phyloP scores from a whole-genome alignment of 2,329 filamentous ascomycete genomes.

The Claviceps maximensis region DNA sequence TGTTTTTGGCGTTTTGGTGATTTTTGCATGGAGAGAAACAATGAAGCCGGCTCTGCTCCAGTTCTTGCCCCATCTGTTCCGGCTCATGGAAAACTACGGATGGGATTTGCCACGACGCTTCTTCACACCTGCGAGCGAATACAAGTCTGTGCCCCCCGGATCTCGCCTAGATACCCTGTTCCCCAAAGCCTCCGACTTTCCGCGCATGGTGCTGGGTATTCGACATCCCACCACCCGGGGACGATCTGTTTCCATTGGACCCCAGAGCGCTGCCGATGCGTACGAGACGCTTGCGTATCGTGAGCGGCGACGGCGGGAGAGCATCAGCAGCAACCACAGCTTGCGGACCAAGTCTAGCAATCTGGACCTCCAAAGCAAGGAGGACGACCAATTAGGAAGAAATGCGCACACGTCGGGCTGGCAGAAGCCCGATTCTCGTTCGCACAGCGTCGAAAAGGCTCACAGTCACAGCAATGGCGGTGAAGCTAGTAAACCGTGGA shows the following conservation, averaged over 20 bases:
- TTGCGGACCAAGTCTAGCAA: conserved; percentile 31
- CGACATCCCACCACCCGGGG: conserved; percentile 57
- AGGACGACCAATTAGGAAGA: conserved; percentile 25
- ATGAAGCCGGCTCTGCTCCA: conserved; percentile 77
- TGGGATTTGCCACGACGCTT: conserved; percentile 75
- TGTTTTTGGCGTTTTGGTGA: conserved; percentile 63
- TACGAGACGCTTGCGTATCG: conserved; percentile 92
- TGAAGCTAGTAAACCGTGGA: conserved; percentile 32
- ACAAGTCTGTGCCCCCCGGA: conserved; percentile 63
- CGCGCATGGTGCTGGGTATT: conserved; percentile 68
- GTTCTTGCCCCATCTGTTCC: conserved; percentile 72
- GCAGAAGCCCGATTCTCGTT: conserved; percentile 25
- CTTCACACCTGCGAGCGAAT: conserved; percentile 82
- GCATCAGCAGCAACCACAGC: conserved; percentile 38
- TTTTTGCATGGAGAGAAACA: conserved; percentile 80
- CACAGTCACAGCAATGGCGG: conserved; percentile 63
- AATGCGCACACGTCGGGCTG: conserved; percentile 30
- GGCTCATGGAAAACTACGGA: conserved; percentile 67
- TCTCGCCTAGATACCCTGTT: conserved; percentile 71
- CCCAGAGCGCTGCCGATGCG: conserved; percentile 89
- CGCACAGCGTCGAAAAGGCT: conserved; percentile 55
- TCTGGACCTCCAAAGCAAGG: conserved; percentile 26
- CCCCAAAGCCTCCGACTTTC: conserved; percentile 77
- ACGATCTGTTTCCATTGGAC: conserved; percentile 77
- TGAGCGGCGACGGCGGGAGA: conserved; percentile 47